phyloP scores from a whole-genome alignment of 177 flowering plant species.

The Vitis hybrid region DNA sequence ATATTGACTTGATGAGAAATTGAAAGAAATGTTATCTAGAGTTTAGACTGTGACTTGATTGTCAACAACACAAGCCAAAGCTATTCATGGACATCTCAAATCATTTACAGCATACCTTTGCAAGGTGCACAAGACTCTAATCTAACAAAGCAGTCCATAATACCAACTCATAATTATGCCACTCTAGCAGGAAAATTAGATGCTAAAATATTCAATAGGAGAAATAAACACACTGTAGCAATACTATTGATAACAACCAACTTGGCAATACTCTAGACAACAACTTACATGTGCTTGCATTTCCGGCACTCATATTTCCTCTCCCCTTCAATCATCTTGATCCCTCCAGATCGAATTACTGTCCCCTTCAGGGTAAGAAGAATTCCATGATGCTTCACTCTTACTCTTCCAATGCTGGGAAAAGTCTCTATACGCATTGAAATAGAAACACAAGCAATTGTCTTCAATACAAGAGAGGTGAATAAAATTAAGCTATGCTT shows the following conservation, averaged over 20 bases:
- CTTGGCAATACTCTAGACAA: background rate
- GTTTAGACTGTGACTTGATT: no score
- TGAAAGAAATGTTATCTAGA: no score
- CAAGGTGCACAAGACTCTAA: no score
- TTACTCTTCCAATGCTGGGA: conserved; percentile 85
- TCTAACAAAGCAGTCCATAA: no score
- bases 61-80: no score
- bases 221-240: background rate
- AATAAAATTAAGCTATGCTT: no score
- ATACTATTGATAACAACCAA: background rate
- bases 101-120: no score
- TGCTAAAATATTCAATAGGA: background rate
- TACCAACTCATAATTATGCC: no score
- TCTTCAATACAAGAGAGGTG: background rate
- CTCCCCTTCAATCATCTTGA: conserved; percentile 95
- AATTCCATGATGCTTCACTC: conserved; percentile 86
- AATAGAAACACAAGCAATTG: conserved; percentile 5
- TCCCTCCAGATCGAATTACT: conserved; percentile 81
- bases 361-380: conserved; percentile 90
- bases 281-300: conserved; percentile 66
- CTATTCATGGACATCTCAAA: no score
- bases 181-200: background rate
- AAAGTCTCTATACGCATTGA: conserved; percentile 51
- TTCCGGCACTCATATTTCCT: conserved; percentile 69
- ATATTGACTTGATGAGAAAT: no score